These are phyloP conservation scores for Ganoderma resinaceum DNA, from an alignment of 1,284 basidiomycete species.

Conservation along the genomic window DNA sequence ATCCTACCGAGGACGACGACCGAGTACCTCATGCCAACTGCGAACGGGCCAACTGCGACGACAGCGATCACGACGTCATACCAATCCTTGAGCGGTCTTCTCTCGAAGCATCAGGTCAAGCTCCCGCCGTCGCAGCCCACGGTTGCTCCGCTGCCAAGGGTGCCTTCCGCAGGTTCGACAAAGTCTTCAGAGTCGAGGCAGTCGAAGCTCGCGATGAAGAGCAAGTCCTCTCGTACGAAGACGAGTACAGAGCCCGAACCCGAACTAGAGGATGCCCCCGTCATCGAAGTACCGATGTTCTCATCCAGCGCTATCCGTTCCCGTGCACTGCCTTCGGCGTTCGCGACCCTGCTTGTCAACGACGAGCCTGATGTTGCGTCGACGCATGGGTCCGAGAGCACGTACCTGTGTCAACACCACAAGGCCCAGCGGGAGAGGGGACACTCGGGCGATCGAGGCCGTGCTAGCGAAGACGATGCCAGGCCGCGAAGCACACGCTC, in stretches of 20 bases:
- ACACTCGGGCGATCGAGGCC: conserved; percentile 18
- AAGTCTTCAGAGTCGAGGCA: conserved; percentile 44
- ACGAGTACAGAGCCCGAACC: conserved; percentile 43
- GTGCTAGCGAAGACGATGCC: conserved; percentile 14
- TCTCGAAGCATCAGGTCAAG: conserved; percentile 33
- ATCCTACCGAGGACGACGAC: conserved; percentile 47
- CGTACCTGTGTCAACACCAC: conserved; percentile 26
- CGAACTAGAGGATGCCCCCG: conserved; percentile 31
- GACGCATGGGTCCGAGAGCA: conserved; percentile 23
- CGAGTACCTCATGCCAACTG: conserved; percentile 75
- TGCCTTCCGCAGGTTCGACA: background rate
- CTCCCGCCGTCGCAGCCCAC: conserved; percentile 32
- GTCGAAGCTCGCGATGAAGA: conserved; percentile 76
- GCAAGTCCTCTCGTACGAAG: conserved; percentile 51
- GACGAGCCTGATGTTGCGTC: conserved; percentile 50
- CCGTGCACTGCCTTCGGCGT: conserved; percentile 77
- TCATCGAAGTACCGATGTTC: conserved; percentile 62
- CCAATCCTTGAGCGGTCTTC: conserved; percentile 63
- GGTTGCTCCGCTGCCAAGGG: conserved; percentile 19
- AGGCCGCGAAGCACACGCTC: background rate
- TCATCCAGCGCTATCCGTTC: conserved; percentile 52
- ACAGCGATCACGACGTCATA: conserved; percentile 84
- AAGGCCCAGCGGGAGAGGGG: conserved; percentile 22
- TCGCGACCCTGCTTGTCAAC: conserved; percentile 75
- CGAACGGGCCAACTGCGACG: conserved; percentile 76